Base-by-base conservation (phyloP, 495 filamentous ascomycete genomes). In the Jackrogersella multiformis region DNA sequence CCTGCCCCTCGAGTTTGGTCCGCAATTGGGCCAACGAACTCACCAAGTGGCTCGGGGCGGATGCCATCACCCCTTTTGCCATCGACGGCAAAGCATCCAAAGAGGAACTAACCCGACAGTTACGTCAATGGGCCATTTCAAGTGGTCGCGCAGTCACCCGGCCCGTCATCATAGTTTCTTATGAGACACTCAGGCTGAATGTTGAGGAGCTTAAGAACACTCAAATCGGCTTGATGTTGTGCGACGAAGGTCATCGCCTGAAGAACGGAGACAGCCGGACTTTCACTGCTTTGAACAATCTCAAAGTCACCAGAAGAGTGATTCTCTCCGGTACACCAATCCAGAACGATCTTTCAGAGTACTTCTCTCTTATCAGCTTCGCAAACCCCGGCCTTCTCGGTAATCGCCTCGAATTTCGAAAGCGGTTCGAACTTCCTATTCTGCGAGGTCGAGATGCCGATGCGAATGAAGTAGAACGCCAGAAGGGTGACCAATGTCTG, bases 111-210 rank as follows among this genome's bases (percentile, higher is more conserved):
- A 94, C 85, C 0, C 80, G 87, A 53, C 95, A 99, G 74, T 81
- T 99, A 36, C 90, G 92, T 28, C 95, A 99, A 77, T 99, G 95
- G 95, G 90, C 90, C 3, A 92, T 97, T 68, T 86, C 96, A 9
- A 92, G 85, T 38, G 95, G 95, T 4, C 90, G 95, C 38, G 84
- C 93, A n/a, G 87, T 99, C 18, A 93, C 93, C 18, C 85, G 95
- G 28, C 95, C 96, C 4, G 92, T 97, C n/a, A 89, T 99, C n/a
- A 99, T 99, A 51, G 93, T 99, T 49, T 98, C 95, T 1, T 99
- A 99, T 73, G 95, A 99, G 73, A 98, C 96, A 0, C 84, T 99
- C 4, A 89, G 95, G 18, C 80, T 98, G 52, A 93, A 99, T 64
- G 89, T 92, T 6, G 91, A 92, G n/a, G 89, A 94, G 66, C 84